A percentile compares a stretch with the other conserved stretches of the same genome.
Evolutionary conservation across 1,284 basidiomycete species (phyloP).

Genomic region (Ustilago curta): DNA sequence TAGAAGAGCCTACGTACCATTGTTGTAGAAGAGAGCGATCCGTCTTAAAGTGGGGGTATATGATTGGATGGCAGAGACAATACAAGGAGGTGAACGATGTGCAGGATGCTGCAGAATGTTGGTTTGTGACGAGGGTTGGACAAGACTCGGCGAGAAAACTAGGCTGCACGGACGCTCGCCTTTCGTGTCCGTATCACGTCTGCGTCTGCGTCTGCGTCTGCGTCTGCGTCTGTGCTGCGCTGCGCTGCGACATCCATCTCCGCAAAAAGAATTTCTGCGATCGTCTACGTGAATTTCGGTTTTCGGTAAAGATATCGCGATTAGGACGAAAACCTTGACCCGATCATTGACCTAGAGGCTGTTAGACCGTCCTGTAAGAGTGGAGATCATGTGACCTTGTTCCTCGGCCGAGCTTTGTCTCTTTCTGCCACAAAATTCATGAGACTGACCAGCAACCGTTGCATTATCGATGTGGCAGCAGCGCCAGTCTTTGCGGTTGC

Average conservation of each 20-base stretch:
- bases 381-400: constrained; percentile 1
- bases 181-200: too few species aligned
- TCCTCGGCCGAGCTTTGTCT: constrained; percentile 15
- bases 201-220: too few species aligned
- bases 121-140: neutral
- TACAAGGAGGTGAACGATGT: neutral
- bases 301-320: constrained; percentile 8
- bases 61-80: neutral
- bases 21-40: neutral
- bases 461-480: constrained; percentile 2
- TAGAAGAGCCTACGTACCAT: constrained; percentile 5
- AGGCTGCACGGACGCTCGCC: constrained; percentile 20
- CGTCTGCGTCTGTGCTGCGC: too few species aligned
- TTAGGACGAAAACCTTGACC: neutral
- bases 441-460: constrained; percentile 7
- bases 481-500: constrained; percentile 9
- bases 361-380: neutral
- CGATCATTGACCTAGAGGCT: neutral
- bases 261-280: constrained; percentile 1
- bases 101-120: constrained; percentile 1
- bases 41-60: constrained; percentile 1
- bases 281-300: constrained; percentile 13
- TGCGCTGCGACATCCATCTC: too few species aligned
- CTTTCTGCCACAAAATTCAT: neutral
- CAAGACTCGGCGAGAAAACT: neutral